Percentiles rank a stretch among this genome's conserved stretches.
phyloP scores from a whole-genome alignment of 1,284 basidiomycete species.

The Pyrrhoderma lamaoense region DNA sequence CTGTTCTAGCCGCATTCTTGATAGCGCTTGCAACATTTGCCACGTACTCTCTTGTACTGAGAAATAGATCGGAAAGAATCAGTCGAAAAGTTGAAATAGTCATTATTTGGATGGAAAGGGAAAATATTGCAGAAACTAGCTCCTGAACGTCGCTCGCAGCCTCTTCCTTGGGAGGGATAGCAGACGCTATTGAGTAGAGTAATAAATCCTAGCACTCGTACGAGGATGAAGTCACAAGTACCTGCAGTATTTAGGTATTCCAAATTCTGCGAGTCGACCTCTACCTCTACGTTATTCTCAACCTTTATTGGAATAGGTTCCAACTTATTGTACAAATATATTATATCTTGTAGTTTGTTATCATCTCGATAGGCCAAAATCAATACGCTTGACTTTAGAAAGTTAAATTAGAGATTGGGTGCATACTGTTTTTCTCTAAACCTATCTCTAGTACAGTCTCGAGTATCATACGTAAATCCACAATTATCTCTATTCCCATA shows the following conservation, averaged over 20 bases:
- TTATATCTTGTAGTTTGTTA: slow-evolving; percentile 17
- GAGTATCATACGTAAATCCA: slow-evolving; percentile 29
- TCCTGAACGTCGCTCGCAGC: slow-evolving; percentile 29
- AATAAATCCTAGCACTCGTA: too few relatives aligned
- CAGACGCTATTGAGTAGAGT: slow-evolving; percentile 13
- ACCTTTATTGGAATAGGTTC: slow-evolving; percentile 24
- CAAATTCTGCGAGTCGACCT: neutral
- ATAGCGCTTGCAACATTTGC: slow-evolving; percentile 30
- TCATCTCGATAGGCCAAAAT: too few relatives aligned
- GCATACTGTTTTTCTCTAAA: slow-evolving; percentile 43
- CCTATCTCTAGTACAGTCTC: slow-evolving; percentile 36
- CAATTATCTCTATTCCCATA: slow-evolving; percentile 26
- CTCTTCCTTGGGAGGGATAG: slow-evolving; percentile 29
- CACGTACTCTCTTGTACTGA: slow-evolving; percentile 29
- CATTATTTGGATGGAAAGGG: slow-evolving; percentile 25
- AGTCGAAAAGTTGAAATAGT: slow-evolving; percentile 39
- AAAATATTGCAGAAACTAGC: slow-evolving; percentile 4
- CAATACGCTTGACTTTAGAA: too few relatives aligned
- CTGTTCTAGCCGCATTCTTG: slow-evolving; percentile 25
- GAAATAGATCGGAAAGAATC: slow-evolving; percentile 28
- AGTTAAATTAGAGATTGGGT: neutral
- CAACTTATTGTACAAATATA: slow-evolving; percentile 29
- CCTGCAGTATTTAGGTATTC: slow-evolving; percentile 1
- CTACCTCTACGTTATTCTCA: slow-evolving; percentile 18
- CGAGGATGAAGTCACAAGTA: neutral